Base-by-base conservation (phyloP, 108 stramenopile species). In the Phaeodactylum tricornutum region DNA sequence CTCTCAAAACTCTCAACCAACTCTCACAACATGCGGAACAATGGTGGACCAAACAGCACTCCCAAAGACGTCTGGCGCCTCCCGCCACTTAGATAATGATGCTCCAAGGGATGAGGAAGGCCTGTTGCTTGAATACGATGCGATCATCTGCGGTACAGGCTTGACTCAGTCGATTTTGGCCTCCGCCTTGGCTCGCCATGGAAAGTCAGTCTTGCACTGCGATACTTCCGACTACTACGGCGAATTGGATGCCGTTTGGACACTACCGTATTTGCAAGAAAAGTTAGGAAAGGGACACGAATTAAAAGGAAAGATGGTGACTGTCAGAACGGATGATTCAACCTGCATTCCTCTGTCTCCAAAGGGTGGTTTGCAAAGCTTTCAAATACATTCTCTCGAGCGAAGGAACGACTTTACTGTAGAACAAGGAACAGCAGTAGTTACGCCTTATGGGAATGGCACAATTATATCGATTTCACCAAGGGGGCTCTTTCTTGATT, bases 141-240 rank as follows among this genome's bases (percentile, higher is more conserved):
- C 79, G 6, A 56, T 84, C 12, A 34, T 83, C 14, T 88, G 79
- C 38, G 86, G 86, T 8, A 88, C 86, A 42, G 81, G 79, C 12
- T 53, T 88, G 17, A 60, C 74, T 16, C 76, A 83, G 62, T 75
- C 79, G 16, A 84, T 88, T 29, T 25, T 88, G 16, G 79, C 86
- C 1, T 72, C 79, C 1, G 86, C 86, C 27, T 53, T 88, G 55
- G 72, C 79, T 26, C 67, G 81, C 17, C 77, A 77, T 1, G 87
- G 82, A 7, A 68, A 72, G 37, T 64, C 62, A 26, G 71, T 84
- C 20, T 56, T 88, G 50, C 87, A 88, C 43, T 84, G 79, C 57
- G 87, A 88, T 63, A 75, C 69, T 7, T 50, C 64, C 17, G 87
- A 81, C 29, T 67, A 74, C 45, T 88, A 88, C 49, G 87, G 87